Percentiles rank a stretch among this genome's conserved stretches.
These are phyloP conservation scores for Inga laurina DNA, from an alignment of 306 rosid genomes.

Conservation along the genomic window DNA sequence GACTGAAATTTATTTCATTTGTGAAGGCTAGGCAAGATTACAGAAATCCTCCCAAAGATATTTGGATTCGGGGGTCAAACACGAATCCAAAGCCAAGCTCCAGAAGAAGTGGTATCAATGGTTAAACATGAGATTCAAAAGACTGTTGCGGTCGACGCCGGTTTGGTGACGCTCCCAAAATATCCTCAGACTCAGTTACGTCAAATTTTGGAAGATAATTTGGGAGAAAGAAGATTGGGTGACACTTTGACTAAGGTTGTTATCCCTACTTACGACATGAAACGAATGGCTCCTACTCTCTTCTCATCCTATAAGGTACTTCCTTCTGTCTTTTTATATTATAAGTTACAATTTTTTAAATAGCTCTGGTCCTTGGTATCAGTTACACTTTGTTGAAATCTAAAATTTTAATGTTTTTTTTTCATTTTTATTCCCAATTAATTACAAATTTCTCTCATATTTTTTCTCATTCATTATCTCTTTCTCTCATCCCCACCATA, in stretches of 20 bases:
- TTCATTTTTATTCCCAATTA: no score
- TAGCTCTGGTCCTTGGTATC: no score
- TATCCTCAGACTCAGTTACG: not conserved
- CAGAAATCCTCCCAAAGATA: not conserved
- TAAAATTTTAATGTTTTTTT: no score
- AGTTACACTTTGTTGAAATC: no score
- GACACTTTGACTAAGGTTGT: conserved; percentile 41
- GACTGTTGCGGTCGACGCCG: not conserved
- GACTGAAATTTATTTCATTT: not conserved
- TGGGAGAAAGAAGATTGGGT: conserved; percentile 16
- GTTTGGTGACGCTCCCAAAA: not conserved
- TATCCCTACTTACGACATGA: conserved; percentile 42
- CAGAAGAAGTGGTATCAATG: not conserved
- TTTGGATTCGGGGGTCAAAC: not conserved
- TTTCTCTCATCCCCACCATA: no score
- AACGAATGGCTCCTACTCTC: conserved; percentile 33
- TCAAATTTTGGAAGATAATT: not conserved
- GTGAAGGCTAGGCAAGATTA: not conserved
- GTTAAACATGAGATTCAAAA: not conserved
- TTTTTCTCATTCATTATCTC: no score
- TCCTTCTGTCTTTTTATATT: not conserved
- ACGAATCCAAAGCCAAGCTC: not conserved
- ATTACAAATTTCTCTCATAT: no score
- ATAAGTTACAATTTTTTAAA: no score
- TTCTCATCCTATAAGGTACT: conserved; percentile 39